Evolutionary conservation across 2,329 filamentous ascomycete species (phyloP).

Genomic region (Phialophora expanda): DNA sequence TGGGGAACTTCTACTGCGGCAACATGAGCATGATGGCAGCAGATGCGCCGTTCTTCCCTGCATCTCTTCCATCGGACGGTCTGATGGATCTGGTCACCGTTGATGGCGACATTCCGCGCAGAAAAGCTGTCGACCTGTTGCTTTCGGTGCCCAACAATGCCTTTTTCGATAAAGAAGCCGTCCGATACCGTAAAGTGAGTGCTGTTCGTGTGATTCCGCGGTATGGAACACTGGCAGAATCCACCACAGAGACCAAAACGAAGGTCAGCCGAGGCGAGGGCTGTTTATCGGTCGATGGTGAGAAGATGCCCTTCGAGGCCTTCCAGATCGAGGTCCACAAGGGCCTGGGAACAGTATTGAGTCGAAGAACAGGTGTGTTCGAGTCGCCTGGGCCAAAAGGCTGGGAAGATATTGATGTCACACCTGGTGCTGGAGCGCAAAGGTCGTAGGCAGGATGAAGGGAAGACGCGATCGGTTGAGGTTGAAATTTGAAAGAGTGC

Average conservation of each 20-base stretch:
- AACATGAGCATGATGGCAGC: constrained; percentile 95
- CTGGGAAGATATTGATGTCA: constrained; percentile 32
- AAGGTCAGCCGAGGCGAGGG: constrained; percentile 65
- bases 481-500: not conserved
- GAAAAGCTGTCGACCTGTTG: constrained; percentile 72
- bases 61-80: constrained; percentile 81
- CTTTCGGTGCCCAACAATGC: constrained; percentile 72
- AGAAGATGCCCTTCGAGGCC: constrained; percentile 81
- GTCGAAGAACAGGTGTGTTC: constrained; percentile 72
- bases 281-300: constrained; percentile 93
- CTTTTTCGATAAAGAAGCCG: constrained; percentile 79
- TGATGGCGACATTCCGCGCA: constrained; percentile 72
- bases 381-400: constrained; percentile 55
- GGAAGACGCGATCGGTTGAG: not conserved
- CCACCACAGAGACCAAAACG: constrained; percentile 17
- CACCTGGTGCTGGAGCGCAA: not conserved
- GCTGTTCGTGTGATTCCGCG: constrained; percentile 84
- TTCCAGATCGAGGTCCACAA: constrained; percentile 90
- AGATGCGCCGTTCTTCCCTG: constrained; percentile 84
- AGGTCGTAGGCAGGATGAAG: not conserved
- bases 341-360: constrained; percentile 82
- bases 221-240: constrained; percentile 35
- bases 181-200: constrained; percentile 82
- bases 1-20: constrained; percentile 92
- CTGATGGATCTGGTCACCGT: constrained; percentile 83